phyloP scores from a whole-genome alignment of 768 basidiomycete genomes.

The Lepiota brunneoincarnata region DNA sequence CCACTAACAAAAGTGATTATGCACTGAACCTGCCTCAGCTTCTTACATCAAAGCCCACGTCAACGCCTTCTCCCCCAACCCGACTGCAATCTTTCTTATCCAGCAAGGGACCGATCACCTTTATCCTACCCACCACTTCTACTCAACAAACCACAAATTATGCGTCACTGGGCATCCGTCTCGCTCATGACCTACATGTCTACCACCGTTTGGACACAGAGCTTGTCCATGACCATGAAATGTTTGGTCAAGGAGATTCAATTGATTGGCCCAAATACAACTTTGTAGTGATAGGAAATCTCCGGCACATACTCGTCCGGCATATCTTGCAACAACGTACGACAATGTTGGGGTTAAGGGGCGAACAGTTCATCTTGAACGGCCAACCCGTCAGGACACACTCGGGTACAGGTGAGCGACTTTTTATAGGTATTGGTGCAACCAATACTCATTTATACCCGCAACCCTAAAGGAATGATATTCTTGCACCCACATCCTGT shows the following conservation, averaged over 20 bases:
- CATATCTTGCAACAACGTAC: constrained; percentile 26
- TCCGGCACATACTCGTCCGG: constrained; percentile 29
- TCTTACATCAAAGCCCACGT: neutral
- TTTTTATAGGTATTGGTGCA: neutral
- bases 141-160: constrained; percentile 22
- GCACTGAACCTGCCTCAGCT: constrained; percentile 5
- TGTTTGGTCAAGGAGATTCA: constrained; percentile 19
- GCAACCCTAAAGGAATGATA: constrained; percentile 14
- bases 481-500: constrained; percentile 68
- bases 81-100: constrained; percentile 68
- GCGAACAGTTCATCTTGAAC: constrained; percentile 24
- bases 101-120: constrained; percentile 46
- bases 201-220: constrained; percentile 72
- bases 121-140: constrained; percentile 52
- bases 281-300: constrained; percentile 55
- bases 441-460: neutral
- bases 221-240: constrained; percentile 47
- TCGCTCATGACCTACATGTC: constrained; percentile 63
- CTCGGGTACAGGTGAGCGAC: constrained; percentile 26
- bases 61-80: constrained; percentile 34
- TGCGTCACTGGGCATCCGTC: constrained; percentile 55
- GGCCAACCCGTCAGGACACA: constrained; percentile 23
- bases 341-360: constrained; percentile 30
- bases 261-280: constrained; percentile 39
- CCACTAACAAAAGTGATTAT: too few species aligned